Conservation (phyloP, 345 rosid genomes). For the Lepidium africanum region DNA sequence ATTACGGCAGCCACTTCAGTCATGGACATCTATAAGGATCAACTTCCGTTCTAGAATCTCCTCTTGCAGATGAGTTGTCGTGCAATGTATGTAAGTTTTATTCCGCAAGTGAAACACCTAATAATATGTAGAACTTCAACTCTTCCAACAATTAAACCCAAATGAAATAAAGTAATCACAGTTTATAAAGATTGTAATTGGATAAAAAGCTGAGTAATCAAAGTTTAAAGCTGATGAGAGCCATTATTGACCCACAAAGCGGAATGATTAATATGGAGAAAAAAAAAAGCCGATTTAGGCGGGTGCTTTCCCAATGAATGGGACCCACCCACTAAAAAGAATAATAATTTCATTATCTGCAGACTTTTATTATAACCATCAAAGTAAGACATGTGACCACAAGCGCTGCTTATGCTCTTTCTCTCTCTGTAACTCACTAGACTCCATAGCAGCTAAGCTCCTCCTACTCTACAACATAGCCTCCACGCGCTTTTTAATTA, state of each 20-base stretch:
- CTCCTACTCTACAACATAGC: conserved; percentile 15
- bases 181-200: neutral
- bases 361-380: conserved; percentile 9
- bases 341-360: neutral
- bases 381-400: conserved; percentile 26
- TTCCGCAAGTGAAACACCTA: neutral
- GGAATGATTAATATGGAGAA: conserved; percentile 1
- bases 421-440: conserved; percentile 1
- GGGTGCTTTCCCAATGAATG: conserved; percentile 20
- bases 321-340: conserved; percentile 6
- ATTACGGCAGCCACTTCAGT: conserved; percentile 47
- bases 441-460: conserved; percentile 23
- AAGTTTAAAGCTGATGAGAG: neutral
- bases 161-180: neutral
- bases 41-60: conserved; percentile 34
- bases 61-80: neutral
- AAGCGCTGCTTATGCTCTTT: neutral
- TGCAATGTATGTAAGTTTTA: neutral
- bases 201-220: neutral
- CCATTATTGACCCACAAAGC: conserved; percentile 1
- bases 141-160: neutral
- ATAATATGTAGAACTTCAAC: neutral
- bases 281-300: conserved; percentile 23
- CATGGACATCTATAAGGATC: conserved; percentile 48
- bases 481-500: conserved; percentile 20